Percentiles rank a stretch among this genome's conserved stretches.
Conservation (phyloP, 768 basidiomycete genomes). For the Calocybe gangraenosa region DNA sequence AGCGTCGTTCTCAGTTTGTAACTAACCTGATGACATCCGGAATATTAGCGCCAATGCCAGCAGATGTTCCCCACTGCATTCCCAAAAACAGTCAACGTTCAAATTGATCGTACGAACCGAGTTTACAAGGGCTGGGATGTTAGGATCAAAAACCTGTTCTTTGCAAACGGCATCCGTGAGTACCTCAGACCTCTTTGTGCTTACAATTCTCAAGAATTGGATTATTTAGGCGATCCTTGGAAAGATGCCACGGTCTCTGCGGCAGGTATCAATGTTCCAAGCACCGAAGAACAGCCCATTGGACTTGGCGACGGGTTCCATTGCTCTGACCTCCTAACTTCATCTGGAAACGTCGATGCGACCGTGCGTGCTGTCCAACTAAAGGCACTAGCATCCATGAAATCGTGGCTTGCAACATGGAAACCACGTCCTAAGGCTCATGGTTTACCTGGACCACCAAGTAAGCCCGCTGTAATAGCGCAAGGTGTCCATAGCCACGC, state of each 20-base stretch:
- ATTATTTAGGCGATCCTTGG: constrained; percentile 65
- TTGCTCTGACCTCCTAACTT: constrained; percentile 50
- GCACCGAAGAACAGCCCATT: constrained; percentile 53
- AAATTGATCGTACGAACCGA: constrained; percentile 38
- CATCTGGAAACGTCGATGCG: constrained; percentile 40
- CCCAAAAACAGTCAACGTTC: constrained; percentile 38
- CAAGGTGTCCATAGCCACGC: background rate
- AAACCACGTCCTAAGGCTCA: constrained; percentile 2
- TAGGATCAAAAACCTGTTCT: constrained; percentile 53
- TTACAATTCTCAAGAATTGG: background rate
- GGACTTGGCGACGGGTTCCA: constrained; percentile 63
- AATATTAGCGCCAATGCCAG: constrained; percentile 57
- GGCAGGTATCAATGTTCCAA: constrained; percentile 37
- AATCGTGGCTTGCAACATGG: constrained; percentile 50
- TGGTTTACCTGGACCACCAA: background rate
- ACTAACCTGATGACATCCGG: background rate
- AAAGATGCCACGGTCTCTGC: constrained; percentile 65
- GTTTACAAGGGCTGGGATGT: constrained; percentile 63
- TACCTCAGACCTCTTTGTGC: constrained; percentile 4
- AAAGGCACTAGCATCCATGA: constrained; percentile 49
- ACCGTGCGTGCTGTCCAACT: constrained; percentile 51
- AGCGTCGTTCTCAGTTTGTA: background rate
- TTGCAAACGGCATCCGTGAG: constrained; percentile 65
- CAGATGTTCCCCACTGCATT: constrained; percentile 62
- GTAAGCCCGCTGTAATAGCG: background rate